Conservation (phyloP, 1,284 basidiomycete species). For the Volvariella surrecta region DNA sequence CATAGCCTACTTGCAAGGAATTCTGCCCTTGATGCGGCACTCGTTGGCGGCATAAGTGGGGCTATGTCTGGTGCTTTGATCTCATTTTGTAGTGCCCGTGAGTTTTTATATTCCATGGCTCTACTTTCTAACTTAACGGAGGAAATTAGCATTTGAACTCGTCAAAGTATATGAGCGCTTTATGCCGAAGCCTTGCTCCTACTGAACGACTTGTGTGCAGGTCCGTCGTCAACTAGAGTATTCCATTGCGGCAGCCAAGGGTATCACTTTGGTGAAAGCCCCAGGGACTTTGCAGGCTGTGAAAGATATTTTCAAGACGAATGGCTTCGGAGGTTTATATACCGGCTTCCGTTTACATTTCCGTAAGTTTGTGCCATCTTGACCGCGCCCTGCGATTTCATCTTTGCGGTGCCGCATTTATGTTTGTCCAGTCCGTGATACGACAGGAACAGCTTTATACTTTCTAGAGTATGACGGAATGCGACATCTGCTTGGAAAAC, state of each 20-base stretch:
- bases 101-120: conserved; percentile 24
- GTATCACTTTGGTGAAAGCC: conserved; percentile 55
- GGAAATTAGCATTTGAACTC: conserved; percentile 75
- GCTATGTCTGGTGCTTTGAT: conserved; percentile 80
- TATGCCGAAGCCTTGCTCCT: background rate
- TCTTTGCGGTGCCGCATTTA: conserved; percentile 3
- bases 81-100: conserved; percentile 77
- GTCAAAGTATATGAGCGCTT: conserved; percentile 71
- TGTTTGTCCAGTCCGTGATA: conserved; percentile 57
- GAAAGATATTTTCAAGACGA: conserved; percentile 55
- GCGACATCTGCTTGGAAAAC: conserved; percentile 67
- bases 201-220: conserved; percentile 25
- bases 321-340: conserved; percentile 70
- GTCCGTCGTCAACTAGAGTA: conserved; percentile 91
- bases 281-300: conserved; percentile 71
- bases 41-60: conserved; percentile 71
- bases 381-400: no score
- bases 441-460: conserved; percentile 75
- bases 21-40: conserved; percentile 59
- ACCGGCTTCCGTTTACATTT: conserved; percentile 82
- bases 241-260: conserved; percentile 79
- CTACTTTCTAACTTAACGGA: conserved; percentile 10
- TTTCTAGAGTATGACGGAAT: conserved; percentile 85
- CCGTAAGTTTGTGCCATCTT: conserved; percentile 32
- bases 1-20: conserved; percentile 50